Evolutionary conservation across 2,329 filamentous ascomycete species (phyloP).

Genomic region (Penicillium sp.): DNA sequence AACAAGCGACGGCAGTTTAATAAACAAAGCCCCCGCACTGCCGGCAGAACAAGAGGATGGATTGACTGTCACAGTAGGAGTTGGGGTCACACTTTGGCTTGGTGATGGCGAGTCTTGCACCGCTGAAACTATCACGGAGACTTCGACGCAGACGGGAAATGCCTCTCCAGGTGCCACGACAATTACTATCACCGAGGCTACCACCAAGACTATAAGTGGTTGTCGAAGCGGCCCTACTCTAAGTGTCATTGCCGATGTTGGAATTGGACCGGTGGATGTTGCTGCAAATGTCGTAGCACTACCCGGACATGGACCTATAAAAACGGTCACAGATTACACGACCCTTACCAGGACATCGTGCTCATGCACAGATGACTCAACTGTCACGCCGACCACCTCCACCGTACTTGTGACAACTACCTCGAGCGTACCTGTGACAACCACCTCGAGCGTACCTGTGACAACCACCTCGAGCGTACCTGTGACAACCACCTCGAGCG

Average conservation of each 20-base stretch:
- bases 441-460: background rate
- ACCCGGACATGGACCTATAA: background rate
- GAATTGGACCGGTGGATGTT: background rate
- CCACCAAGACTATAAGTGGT: background rate
- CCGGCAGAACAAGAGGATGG: background rate
- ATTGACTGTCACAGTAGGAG: background rate
- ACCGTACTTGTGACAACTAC: background rate
- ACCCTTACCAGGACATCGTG: background rate
- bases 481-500: background rate
- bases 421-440: background rate
- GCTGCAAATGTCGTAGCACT: background rate
- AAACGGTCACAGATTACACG: conserved; percentile 3
- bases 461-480: background rate
- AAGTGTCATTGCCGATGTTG: background rate
- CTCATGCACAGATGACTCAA: background rate
- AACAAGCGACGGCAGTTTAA: background rate
- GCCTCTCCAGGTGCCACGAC: background rate
- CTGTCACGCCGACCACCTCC: background rate
- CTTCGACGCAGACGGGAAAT: background rate
- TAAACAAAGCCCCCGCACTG: background rate
- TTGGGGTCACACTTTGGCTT: conserved; percentile 7
- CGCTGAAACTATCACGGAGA: background rate
- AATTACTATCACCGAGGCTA: background rate
- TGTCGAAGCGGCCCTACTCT: background rate
- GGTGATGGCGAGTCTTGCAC: conserved; percentile 7